Conservation (phyloP, 2,329 filamentous ascomycete species). For the Cyphellophora attinorum region DNA sequence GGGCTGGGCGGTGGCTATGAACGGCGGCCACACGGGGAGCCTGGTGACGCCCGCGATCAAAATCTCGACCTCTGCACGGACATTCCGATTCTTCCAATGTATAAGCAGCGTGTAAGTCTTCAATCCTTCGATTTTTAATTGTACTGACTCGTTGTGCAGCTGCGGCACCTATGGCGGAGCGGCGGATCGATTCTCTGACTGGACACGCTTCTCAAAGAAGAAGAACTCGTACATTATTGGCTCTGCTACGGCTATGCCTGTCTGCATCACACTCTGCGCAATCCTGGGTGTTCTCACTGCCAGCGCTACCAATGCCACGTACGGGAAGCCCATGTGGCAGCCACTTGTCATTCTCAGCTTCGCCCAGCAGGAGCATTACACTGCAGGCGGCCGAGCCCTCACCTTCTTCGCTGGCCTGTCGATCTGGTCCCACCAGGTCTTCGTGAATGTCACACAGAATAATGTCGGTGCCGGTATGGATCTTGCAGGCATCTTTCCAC, state of each 20-base stretch:
- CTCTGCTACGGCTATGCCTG: not conserved
- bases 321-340: constrained; percentile 1
- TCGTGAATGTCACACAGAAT: constrained; percentile 3
- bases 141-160: too few species aligned
- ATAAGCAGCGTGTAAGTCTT: constrained; percentile 1
- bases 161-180: not conserved
- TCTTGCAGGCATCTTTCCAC: constrained; percentile 3
- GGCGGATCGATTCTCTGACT: constrained; percentile 4
- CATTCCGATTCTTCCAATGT: constrained; percentile 2
- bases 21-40: constrained; percentile 2
- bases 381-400: constrained; percentile 2
- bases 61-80: constrained; percentile 2
- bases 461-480: constrained; percentile 5
- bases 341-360: constrained; percentile 3
- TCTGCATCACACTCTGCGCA: constrained; percentile 1
- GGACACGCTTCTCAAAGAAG: constrained; percentile 4
- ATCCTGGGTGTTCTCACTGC: constrained; percentile 4
- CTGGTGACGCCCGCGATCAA: constrained; percentile 2
- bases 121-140: constrained; percentile 1
- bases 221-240: constrained; percentile 3
- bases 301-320: constrained; percentile 1
- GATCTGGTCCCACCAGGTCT: constrained; percentile 1
- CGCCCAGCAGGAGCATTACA: constrained; percentile 3
- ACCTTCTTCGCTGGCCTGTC: constrained; percentile 4
- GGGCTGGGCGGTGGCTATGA: constrained; percentile 4